Evolutionary conservation across 352 stramenopile genomes (phyloP).

Genomic region (Sclerospora graminicola): DNA sequence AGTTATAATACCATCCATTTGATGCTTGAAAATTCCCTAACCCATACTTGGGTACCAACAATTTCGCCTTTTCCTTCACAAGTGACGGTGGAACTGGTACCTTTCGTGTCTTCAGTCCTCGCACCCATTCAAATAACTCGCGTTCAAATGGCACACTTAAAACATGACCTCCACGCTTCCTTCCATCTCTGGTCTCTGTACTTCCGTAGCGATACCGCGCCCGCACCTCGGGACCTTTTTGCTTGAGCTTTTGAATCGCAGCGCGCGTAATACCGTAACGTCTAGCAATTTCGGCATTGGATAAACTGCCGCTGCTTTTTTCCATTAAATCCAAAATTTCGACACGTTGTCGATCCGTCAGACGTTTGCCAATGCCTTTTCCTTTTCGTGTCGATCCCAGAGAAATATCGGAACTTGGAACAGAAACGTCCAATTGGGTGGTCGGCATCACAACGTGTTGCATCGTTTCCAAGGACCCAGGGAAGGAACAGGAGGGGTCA

Average conservation of each 20-base stretch:
- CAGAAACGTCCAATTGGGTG: slow-evolving; percentile 1
- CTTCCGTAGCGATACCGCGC: slow-evolving; percentile 34
- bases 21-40: slow-evolving; percentile 33
- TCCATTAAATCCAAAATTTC: slow-evolving; percentile 42
- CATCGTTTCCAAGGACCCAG: not conserved
- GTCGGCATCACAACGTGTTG: slow-evolving; percentile 1
- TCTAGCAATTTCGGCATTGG: slow-evolving; percentile 32
- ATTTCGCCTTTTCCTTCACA: slow-evolving; percentile 41
- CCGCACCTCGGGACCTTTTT: slow-evolving; percentile 25
- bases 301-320: slow-evolving; percentile 19
- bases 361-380: slow-evolving; percentile 26
- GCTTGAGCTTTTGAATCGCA: slow-evolving; percentile 37
- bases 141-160: slow-evolving; percentile 30
- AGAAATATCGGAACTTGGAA: not conserved
- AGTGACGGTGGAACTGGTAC: slow-evolving; percentile 35
- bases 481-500: not conserved
- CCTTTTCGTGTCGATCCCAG: slow-evolving; percentile 11
- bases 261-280: slow-evolving; percentile 37
- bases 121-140: slow-evolving; percentile 36
- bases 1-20: slow-evolving; percentile 49
- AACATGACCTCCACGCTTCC: slow-evolving; percentile 27
- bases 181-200: slow-evolving; percentile 22
- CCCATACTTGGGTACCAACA: slow-evolving; percentile 35
- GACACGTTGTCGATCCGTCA: slow-evolving; percentile 38
- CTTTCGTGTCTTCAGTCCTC: slow-evolving; percentile 30